phyloP scores from a whole-genome alignment of 1,284 basidiomycete species.

The Tremellales sp. region DNA sequence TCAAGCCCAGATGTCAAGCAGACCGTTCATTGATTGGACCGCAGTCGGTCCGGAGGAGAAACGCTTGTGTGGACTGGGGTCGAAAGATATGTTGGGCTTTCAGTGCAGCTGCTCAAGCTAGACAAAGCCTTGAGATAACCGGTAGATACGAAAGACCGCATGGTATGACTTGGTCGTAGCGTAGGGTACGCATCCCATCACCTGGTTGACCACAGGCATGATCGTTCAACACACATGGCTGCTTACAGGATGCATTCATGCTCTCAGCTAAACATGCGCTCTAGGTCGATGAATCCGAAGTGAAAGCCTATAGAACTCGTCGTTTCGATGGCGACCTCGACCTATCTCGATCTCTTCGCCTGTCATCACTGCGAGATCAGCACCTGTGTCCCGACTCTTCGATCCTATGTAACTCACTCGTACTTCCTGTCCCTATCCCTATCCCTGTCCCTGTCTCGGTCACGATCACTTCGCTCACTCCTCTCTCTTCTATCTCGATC shows the following conservation, averaged over 20 bases:
- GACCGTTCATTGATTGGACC: constrained; percentile 35
- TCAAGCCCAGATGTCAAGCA: constrained; percentile 68
- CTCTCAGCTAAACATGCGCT: not conserved
- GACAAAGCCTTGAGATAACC: not conserved
- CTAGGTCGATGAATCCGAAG: not conserved
- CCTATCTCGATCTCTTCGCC: constrained; percentile 8
- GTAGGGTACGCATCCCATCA: not conserved
- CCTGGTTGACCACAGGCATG: no score
- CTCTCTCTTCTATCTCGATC: constrained; percentile 11
- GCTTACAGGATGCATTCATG: not conserved
- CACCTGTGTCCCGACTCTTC: not conserved
- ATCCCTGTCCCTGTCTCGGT: constrained; percentile 9
- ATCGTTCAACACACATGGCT: no score
- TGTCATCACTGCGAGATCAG: constrained; percentile 1
- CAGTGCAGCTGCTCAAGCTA: constrained; percentile 89
- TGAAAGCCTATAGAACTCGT: constrained; percentile 17
- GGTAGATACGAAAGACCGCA: no score
- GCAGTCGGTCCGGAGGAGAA: constrained; percentile 48
- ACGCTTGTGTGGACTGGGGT: constrained; percentile 71
- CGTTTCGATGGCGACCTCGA: constrained; percentile 28
- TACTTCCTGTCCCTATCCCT: constrained; percentile 17
- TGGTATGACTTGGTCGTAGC: not conserved
- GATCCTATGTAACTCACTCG: constrained; percentile 9
- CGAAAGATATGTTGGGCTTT: constrained; percentile 73
- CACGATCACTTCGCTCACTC: constrained; percentile 8